Evolutionary conservation across 2,329 filamentous ascomycete genomes (phyloP).

Genomic region (Dothideomycetes sp.): DNA sequence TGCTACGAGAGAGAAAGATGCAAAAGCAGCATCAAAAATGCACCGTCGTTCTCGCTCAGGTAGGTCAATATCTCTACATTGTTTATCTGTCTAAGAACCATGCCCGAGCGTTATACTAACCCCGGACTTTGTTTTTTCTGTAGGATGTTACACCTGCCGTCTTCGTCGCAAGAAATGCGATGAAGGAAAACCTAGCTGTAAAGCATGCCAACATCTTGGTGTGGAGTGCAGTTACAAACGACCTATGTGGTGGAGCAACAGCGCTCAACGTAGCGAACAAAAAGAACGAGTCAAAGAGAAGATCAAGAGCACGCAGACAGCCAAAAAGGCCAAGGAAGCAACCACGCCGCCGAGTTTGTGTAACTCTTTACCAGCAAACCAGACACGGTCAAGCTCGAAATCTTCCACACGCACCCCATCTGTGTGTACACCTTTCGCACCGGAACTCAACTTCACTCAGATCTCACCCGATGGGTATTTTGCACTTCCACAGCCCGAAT

Average conservation of each 20-base stretch:
- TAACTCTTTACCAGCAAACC: slow-evolving; percentile 72
- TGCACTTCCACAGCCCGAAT: slow-evolving; percentile 49
- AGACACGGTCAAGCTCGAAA: slow-evolving; percentile 66
- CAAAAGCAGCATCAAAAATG: slow-evolving; percentile 64
- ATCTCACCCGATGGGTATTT: slow-evolving; percentile 45
- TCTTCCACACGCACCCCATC: slow-evolving; percentile 67
- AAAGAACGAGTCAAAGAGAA: slow-evolving; percentile 96
- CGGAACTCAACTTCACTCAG: slow-evolving; percentile 59
- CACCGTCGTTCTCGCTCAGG: slow-evolving; percentile 91
- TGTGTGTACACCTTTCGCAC: slow-evolving; percentile 68
- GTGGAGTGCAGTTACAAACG: slow-evolving; percentile 92
- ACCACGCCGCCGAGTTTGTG: slow-evolving; percentile 62
- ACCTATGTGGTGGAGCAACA: slow-evolving; percentile 95
- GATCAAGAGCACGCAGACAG: slow-evolving; percentile 93
- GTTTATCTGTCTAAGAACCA: slow-evolving; percentile 46
- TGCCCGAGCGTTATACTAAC: slow-evolving; percentile 50
- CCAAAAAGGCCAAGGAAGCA: slow-evolving; percentile 60
- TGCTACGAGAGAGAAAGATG: slow-evolving; percentile 44
- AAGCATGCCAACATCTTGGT: slow-evolving; percentile 61
- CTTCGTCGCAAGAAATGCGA: slow-evolving; percentile 62
- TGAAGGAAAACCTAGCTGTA: slow-evolving; percentile 55
- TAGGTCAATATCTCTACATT: slow-evolving; percentile 45
- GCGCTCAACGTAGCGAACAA: slow-evolving; percentile 71
- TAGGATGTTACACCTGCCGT: slow-evolving; percentile 60
- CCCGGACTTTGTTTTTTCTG: slow-evolving; percentile 26